phyloP scores from a whole-genome alignment of 164 flowering plant genomes.

The Malania oleifera region DNA sequence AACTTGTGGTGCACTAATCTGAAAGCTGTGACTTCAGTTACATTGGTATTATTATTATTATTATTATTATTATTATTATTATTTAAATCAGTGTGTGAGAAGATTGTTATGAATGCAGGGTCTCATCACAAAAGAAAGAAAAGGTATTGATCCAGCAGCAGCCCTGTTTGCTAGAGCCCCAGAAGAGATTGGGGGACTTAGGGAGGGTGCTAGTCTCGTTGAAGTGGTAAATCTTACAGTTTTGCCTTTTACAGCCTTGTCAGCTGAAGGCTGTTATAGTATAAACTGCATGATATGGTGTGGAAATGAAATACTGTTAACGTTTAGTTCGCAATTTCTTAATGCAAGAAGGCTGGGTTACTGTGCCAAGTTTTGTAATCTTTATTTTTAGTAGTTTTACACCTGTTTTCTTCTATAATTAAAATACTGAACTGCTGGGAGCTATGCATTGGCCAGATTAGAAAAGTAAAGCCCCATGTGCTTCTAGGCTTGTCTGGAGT shows the following conservation, averaged over 20 bases:
- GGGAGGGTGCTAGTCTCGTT: slow-evolving; percentile 76
- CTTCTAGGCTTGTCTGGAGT: slow-evolving; percentile 94
- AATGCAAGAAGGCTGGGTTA: neutral
- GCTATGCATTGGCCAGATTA: slow-evolving; percentile 48
- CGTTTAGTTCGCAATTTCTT: neutral
- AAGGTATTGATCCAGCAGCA: slow-evolving; percentile 78
- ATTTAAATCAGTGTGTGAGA: neutral
- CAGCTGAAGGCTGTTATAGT: neutral
- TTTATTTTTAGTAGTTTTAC: neutral
- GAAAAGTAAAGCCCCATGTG: slow-evolving; percentile 85
- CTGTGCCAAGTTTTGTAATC: neutral
- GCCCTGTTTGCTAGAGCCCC: slow-evolving; percentile 71
- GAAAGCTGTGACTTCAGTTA: neutral
- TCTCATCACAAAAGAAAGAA: slow-evolving; percentile 78
- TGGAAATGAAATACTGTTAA: neutral
- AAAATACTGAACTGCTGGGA: slow-evolving; percentile 1
- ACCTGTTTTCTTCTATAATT: neutral
- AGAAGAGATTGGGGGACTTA: slow-evolving; percentile 60
- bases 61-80: neutral
- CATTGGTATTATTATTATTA: neutral
- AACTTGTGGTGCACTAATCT: neutral
- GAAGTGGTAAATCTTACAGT: slow-evolving; percentile 71
- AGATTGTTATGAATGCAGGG: slow-evolving; percentile 50
- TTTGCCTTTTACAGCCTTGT: neutral
- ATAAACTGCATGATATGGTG: neutral